phyloP scores from a whole-genome alignment of 805 yeast genomes.

The Candida boleticola region DNA sequence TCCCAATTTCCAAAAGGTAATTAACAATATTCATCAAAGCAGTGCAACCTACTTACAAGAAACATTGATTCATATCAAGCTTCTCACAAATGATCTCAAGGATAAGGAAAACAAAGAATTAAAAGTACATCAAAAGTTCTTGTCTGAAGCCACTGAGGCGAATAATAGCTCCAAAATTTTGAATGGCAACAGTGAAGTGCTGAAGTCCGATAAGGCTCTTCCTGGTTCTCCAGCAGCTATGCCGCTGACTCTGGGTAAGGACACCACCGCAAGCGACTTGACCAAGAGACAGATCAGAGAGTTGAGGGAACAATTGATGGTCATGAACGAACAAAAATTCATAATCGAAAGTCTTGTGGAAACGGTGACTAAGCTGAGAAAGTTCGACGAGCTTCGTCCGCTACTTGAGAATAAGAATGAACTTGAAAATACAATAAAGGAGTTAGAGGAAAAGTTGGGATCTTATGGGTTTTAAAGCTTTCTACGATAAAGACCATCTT shows the following conservation, averaged over 20 bases:
- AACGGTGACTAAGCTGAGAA: slow-evolving; percentile 61
- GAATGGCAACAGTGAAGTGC: not conserved
- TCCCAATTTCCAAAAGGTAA: slow-evolving; percentile 30
- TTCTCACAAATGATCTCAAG: slow-evolving; percentile 48
- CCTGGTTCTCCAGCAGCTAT: not conserved
- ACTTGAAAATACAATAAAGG: slow-evolving; percentile 46
- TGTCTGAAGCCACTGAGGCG: slow-evolving; percentile 2
- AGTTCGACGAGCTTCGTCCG: slow-evolving; percentile 71
- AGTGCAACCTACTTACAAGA: slow-evolving; percentile 64
- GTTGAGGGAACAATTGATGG: slow-evolving; percentile 75
- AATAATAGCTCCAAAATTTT: slow-evolving; percentile 8
- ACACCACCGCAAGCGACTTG: slow-evolving; percentile 18
- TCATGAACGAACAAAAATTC: slow-evolving; percentile 78
- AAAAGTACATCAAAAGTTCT: slow-evolving; percentile 6
- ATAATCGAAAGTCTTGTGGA: slow-evolving; percentile 64
- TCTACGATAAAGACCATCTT: too few relatives aligned
- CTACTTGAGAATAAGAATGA: slow-evolving; percentile 60
- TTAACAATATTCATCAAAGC: slow-evolving; percentile 55
- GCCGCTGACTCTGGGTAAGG: not conserved
- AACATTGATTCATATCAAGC: slow-evolving; percentile 61
- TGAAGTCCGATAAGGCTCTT: not conserved
- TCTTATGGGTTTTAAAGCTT: slow-evolving; percentile 36
- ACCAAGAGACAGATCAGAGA: slow-evolving; percentile 56
- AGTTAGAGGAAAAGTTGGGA: slow-evolving; percentile 53
- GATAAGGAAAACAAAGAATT: slow-evolving; percentile 23